Conservation (phyloP, 2,329 filamentous ascomycete genomes). For the Sarocladiaceae sp. region DNA sequence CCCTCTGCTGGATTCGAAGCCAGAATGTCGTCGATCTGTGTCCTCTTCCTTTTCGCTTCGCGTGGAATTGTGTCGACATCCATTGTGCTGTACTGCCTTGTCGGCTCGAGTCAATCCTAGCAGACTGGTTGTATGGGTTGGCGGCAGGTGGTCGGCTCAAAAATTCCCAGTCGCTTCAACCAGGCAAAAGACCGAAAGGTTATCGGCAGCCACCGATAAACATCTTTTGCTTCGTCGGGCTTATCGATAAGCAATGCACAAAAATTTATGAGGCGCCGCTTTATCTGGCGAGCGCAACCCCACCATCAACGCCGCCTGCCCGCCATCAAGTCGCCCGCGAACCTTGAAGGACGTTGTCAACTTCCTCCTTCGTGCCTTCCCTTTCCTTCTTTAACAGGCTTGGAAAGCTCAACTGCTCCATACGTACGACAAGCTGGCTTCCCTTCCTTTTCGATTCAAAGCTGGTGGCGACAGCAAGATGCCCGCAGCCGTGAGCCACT, state of each 20-base stretch:
- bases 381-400: too few species aligned
- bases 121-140: background rate
- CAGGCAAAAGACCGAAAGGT: constrained; percentile 17
- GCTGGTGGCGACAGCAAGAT: constrained; percentile 68
- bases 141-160: constrained; percentile 13
- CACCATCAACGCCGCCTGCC: constrained; percentile 24
- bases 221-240: background rate
- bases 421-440: constrained; percentile 48
- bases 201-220: constrained; percentile 2
- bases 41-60: constrained; percentile 5
- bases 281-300: constrained; percentile 23
- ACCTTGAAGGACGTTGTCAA: too few species aligned
- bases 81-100: constrained; percentile 22
- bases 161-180: too few species aligned
- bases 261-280: constrained; percentile 24
- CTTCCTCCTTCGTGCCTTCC: too few species aligned
- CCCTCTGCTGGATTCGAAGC: background rate
- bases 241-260: constrained; percentile 32
- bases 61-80: constrained; percentile 27
- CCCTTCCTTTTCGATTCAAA: constrained; percentile 82
- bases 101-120: too few species aligned
- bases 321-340: constrained; percentile 13
- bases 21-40: background rate
- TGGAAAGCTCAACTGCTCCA: background rate
- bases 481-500: constrained; percentile 67